Conservation (phyloP, 805 yeast species). For the Suhomyces vadensis region DNA sequence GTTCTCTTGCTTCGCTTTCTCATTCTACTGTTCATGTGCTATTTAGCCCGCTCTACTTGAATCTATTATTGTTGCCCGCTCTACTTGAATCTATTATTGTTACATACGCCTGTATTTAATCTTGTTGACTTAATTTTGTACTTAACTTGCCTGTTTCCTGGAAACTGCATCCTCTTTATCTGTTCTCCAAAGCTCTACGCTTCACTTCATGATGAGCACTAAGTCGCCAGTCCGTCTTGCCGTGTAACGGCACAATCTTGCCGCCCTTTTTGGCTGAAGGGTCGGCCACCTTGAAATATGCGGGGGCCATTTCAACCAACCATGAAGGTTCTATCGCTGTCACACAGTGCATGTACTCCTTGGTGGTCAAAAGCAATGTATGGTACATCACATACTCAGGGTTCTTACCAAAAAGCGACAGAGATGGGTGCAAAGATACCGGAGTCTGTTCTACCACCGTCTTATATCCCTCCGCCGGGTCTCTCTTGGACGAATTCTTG, state of each 20-base stretch:
- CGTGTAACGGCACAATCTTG: slow-evolving; percentile 72
- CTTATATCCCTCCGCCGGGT: slow-evolving; percentile 54
- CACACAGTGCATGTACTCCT: slow-evolving; percentile 90
- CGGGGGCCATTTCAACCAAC: slow-evolving; percentile 71
- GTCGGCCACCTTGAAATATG: slow-evolving; percentile 67
- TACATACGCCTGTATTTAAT: too few relatives aligned
- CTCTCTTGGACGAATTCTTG: slow-evolving; percentile 64
- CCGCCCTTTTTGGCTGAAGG: slow-evolving; percentile 54
- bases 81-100: too few relatives aligned
- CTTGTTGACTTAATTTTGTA: too few relatives aligned
- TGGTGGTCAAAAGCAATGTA: slow-evolving; percentile 75
- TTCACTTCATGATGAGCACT: slow-evolving; percentile 43
- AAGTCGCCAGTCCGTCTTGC: slow-evolving; percentile 72
- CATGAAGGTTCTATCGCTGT: slow-evolving; percentile 81
- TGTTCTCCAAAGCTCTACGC: slow-evolving; percentile 23
- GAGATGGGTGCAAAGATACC: slow-evolving; percentile 86
- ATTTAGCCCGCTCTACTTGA: background rate
- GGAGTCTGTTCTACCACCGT: slow-evolving; percentile 68
- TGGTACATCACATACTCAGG: slow-evolving; percentile 84
- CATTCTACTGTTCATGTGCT: background rate
- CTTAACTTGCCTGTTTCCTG: too few relatives aligned
- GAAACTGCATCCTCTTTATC: too few relatives aligned
- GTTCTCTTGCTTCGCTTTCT: background rate
- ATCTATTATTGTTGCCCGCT: too few relatives aligned
- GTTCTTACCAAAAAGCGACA: slow-evolving; percentile 58